Percentiles rank a stretch among this genome's conserved stretches.
phyloP scores from a whole-genome alignment of 129 eudicot species.

The Artemisia tridentata region DNA sequence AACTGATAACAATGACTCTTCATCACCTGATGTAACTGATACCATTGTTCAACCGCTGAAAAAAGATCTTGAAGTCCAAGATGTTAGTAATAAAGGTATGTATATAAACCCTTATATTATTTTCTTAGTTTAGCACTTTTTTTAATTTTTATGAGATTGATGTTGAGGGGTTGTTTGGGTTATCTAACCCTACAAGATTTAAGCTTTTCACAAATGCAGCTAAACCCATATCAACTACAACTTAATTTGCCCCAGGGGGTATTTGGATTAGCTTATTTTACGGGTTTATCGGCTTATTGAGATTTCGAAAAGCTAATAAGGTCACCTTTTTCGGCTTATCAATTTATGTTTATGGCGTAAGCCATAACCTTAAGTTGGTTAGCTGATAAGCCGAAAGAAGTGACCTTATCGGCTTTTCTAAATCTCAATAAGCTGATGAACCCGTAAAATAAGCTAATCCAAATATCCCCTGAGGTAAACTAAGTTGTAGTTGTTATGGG shows the following conservation, averaged over 20 bases:
- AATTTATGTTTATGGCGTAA: no score
- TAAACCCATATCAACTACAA: not conserved
- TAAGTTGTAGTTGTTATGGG: not conserved
- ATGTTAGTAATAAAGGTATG: conserved; percentile 57
- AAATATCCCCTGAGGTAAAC: not conserved
- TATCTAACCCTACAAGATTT: not conserved
- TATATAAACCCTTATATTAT: conserved; percentile 20
- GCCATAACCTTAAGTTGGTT: no score
- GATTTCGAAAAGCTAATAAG: no score
- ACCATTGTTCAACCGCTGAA: conserved; percentile 14
- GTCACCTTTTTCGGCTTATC: no score
- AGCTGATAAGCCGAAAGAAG: not conserved
- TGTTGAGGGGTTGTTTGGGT: not conserved
- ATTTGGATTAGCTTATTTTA: no score
- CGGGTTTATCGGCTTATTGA: no score
- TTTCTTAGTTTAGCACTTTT: not conserved
- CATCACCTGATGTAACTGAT: conserved; percentile 14
- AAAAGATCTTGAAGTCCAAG: conserved; percentile 38
- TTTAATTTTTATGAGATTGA: not conserved
- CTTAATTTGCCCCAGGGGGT: not conserved
- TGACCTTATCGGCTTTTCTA: no score
- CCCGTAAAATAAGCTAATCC: no score
- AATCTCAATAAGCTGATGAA: no score
- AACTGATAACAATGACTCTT: conserved; percentile 30
- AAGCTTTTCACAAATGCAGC: not conserved